A percentile compares a stretch with the other conserved stretches of the same genome.
These are phyloP conservation scores for Zygoascus sp. DNA, from an alignment of 1,139 yeast species.

Conservation along the genomic window DNA sequence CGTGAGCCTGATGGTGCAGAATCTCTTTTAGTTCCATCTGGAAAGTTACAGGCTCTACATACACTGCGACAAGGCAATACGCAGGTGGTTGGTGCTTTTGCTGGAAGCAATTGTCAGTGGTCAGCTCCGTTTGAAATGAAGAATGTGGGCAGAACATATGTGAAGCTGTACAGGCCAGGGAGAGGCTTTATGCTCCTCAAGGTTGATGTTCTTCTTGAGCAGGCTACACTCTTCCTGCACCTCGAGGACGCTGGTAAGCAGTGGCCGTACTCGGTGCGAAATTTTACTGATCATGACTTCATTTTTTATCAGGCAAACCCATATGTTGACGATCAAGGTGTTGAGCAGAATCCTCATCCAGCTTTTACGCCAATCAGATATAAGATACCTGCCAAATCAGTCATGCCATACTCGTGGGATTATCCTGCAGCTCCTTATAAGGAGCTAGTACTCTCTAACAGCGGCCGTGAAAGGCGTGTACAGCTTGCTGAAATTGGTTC, in stretches of 20 bases:
- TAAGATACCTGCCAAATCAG: conserved; percentile 80
- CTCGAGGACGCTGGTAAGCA: conserved; percentile 65
- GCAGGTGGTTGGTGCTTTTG: conserved; percentile 40
- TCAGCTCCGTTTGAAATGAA: conserved; percentile 83
- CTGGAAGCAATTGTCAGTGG: conserved; percentile 63
- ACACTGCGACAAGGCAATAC: conserved; percentile 45
- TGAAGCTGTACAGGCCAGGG: conserved; percentile 61
- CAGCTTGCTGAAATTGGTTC: conserved; percentile 92
- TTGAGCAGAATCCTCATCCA: conserved; percentile 34
- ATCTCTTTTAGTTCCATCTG: conserved; percentile 41
- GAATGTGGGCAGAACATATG: conserved; percentile 75
- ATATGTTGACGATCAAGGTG: conserved; percentile 68
- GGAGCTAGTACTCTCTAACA: conserved; percentile 68
- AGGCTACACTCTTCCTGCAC: conserved; percentile 75
- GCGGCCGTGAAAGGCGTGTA: conserved; percentile 68
- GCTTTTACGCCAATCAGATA: conserved; percentile 54
- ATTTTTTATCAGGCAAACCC: conserved; percentile 85
- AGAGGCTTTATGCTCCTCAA: conserved; percentile 66
- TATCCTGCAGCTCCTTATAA: conserved; percentile 86
- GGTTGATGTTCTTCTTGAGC: conserved; percentile 69
- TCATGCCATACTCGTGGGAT: conserved; percentile 98
- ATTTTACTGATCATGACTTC: conserved; percentile 81
- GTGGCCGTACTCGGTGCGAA: conserved; percentile 93
- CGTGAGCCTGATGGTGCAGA: conserved; percentile 52
- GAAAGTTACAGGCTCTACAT: conserved; percentile 59